Conservation (phyloP, 2,329 filamentous ascomycete genomes). For the Apiospora pterosperma region DNA sequence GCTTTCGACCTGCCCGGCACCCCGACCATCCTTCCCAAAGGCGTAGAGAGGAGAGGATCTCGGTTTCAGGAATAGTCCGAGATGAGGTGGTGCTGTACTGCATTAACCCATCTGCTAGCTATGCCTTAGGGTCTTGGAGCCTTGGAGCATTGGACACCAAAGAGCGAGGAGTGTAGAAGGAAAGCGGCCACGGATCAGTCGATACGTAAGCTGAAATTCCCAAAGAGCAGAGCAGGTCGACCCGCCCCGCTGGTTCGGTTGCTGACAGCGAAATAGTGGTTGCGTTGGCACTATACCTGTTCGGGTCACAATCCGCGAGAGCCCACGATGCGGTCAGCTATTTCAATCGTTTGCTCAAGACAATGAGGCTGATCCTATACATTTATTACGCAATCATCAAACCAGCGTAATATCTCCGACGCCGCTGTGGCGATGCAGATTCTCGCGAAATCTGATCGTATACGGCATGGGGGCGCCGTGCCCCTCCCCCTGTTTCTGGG, state of each 20-base stretch:
- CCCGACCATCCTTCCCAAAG: slow-evolving; percentile 3
- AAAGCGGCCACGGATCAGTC: too few relatives aligned
- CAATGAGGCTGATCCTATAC: not conserved
- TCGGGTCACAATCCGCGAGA: not conserved
- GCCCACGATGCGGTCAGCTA: too few relatives aligned
- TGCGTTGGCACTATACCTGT: not conserved
- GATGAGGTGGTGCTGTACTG: not conserved
- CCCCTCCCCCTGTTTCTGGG: not conserved
- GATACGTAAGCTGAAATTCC: not conserved
- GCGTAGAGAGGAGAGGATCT: not conserved
- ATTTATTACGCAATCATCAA: not conserved
- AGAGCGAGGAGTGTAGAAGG: too few relatives aligned
- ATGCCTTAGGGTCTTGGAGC: too few relatives aligned
- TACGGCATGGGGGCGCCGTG: not conserved
- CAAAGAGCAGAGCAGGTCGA: not conserved
- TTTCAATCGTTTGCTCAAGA: too few relatives aligned
- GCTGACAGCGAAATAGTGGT: too few relatives aligned
- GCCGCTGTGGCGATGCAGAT: not conserved
- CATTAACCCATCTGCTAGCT: too few relatives aligned
- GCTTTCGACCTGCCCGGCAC: slow-evolving; percentile 10
- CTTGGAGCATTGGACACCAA: not conserved
- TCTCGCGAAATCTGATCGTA: not conserved
- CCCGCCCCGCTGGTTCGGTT: not conserved
- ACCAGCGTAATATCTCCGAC: not conserved
- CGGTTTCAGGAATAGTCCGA: not conserved